A percentile compares a stretch with the other conserved stretches of the same genome.
phyloP scores from a whole-genome alignment of 2,329 filamentous ascomycete genomes.

The Myriosclerotinia duriaeana region DNA sequence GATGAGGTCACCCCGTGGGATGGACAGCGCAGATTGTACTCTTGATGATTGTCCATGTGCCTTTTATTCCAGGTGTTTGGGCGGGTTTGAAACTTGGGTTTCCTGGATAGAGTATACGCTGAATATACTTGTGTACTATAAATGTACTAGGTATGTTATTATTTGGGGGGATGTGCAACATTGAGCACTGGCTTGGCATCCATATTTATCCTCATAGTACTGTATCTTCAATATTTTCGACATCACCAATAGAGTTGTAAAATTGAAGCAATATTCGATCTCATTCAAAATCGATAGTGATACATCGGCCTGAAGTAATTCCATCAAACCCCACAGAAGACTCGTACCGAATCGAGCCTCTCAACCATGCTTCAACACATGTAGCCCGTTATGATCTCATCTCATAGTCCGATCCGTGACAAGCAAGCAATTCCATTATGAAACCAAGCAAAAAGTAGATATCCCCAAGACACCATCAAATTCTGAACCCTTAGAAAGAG shows the following conservation, averaged over 20 bases:
- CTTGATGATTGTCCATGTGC: neutral
- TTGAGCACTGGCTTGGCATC: neutral
- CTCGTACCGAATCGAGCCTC: neutral
- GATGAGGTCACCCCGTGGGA: conserved; percentile 15
- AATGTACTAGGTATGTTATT: neutral
- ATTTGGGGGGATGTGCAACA: neutral
- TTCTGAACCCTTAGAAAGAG: conserved; percentile 18
- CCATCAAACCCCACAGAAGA: conserved; percentile 10
- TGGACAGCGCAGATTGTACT: neutral
- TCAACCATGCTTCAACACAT: conserved; percentile 1
- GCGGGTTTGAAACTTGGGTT: neutral
- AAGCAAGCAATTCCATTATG: conserved; percentile 19
- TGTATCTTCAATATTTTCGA: neutral
- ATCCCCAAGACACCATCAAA: conserved; percentile 24
- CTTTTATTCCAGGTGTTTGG: neutral
- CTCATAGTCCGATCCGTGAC: conserved; percentile 19
- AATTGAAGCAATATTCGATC: conserved; percentile 14
- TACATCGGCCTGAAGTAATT: conserved; percentile 12
- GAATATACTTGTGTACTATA: neutral
- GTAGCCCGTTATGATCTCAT: conserved; percentile 17
- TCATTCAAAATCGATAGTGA: conserved; percentile 19
- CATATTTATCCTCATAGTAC: neutral
- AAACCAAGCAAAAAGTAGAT: conserved; percentile 23
- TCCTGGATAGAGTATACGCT: neutral
- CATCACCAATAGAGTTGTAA: conserved; percentile 15